Base-by-base conservation (phyloP, 345 rosid species). In the Carallia pectinifolia region DNA sequence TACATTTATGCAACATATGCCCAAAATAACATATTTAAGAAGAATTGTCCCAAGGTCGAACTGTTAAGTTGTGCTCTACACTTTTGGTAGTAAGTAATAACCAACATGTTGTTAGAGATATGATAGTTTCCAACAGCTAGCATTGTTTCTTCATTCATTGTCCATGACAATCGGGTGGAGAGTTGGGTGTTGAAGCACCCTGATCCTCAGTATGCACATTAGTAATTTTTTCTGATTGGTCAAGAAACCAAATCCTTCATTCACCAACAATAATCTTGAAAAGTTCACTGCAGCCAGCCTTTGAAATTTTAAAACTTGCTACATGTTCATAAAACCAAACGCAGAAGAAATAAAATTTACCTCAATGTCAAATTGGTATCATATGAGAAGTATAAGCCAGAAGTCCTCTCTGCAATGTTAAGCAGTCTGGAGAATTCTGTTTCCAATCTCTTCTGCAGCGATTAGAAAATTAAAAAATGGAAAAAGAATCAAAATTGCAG, bases 361-460 rank as follows among this genome's bases (percentile, higher is more conserved):
- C 99, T 92, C 69, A 95, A 80, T 6, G 98, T 95, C 79, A 95
- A 79, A 81, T 95, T 95, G 73, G 86, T 77, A 64, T 92, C 90
- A 72, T 95, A 95, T 30, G 99, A 92, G 84, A 92, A 92, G 78
- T 75, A 89, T 61, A 95, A 89, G 78, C 98, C 99, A 58, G 76
- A 61, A 66, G 97, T 92, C 79, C 40, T 73, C 84, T 95, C 98
- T 16, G 97, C 96, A 38, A 88, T 71, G 66, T 65, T 84, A 19
- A 95, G 86, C 75, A 95, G 85, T 64, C 53, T 75, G 53, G 89
- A 85, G 79, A 92, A 95, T 75, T 92, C 94, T 1, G 79, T 79
- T 87, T 92, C 98, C 86, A 82, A 64, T 83, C 84, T 95, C 87
- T 85, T 90, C 99, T 95, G 94, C 74, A 72, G 72, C 64, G 75